Base-by-base conservation (phyloP, 306 rosid genomes). In the Trifolium subterraneum region DNA sequence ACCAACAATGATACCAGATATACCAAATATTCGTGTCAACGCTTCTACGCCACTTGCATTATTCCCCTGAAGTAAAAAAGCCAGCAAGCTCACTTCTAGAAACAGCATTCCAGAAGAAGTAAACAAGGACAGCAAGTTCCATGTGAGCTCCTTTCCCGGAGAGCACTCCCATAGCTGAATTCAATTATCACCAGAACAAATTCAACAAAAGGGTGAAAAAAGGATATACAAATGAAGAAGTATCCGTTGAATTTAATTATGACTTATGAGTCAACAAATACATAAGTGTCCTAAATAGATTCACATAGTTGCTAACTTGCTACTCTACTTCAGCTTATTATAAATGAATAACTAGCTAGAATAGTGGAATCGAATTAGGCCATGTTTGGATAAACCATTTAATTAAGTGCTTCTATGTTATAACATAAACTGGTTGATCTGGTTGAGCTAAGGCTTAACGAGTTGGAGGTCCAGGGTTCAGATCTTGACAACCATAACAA, bases 41-140 rank as follows among this genome's bases (percentile, higher is more conserved):
- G 94, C 94, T 45, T 94, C 97, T 71, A 80, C 64, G 18, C 94
- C 92, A 69, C 89, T 85, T 7, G 87, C 90, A 71, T 80, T 78
- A 72, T 94, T 94, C 66, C 98, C 98, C 81, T 94, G 94, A 65
- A 91, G 85, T 67, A 94, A 84, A 87, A 94, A 94, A n/a, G 98
- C 93, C 81, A 94, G 85, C 87, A 94, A 86, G 85, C 98, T 94
- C 39, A 94, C 95, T 91, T 94, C 98, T 76, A 94, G 85, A 82
- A 94, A 94, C 70, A 94, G 86, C 98, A 94, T 91, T 75, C 97
- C 98, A 2, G 96, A 91, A 60, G 94, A 74, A 36, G 98, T 91
- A 82, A 89, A 88, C 81, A 91, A 71, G 60, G 98, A 85, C 25
- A 94, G 65, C 79, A 91, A 66, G 87, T 90, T 88, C 97, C 98